Evolutionary conservation across 2,329 filamentous ascomycete species (phyloP).

Genomic region (Pestalotiopsis sp.): DNA sequence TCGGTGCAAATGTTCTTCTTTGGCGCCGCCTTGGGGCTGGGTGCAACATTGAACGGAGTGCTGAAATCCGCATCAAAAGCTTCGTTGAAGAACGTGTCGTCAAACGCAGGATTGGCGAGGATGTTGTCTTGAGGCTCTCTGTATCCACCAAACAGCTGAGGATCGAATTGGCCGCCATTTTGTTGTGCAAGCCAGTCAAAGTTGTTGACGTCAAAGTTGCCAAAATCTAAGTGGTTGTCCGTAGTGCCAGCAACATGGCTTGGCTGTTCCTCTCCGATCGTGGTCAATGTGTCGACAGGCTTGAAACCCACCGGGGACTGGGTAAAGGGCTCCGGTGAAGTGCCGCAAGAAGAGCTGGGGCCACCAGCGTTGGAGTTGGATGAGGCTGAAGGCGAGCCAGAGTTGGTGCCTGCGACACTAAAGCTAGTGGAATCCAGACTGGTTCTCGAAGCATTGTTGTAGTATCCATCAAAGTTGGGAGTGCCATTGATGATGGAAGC

Average conservation of each 20-base stretch:
- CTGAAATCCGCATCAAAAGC: slow-evolving; percentile 81
- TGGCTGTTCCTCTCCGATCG: slow-evolving; percentile 67
- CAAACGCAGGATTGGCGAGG: slow-evolving; percentile 68
- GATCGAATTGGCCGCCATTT: slow-evolving; percentile 86
- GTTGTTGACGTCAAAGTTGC: slow-evolving; percentile 52
- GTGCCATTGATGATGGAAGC: slow-evolving; percentile 56
- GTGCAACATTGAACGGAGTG: slow-evolving; percentile 74
- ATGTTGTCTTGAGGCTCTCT: slow-evolving; percentile 86
- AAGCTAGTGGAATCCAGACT: slow-evolving; percentile 54
- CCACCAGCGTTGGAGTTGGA: slow-evolving; percentile 62
- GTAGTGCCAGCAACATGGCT: slow-evolving; percentile 39
- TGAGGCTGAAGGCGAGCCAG: slow-evolving; percentile 66
- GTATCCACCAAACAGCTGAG: slow-evolving; percentile 88
- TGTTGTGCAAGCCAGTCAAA: slow-evolving; percentile 79
- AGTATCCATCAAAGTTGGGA: slow-evolving; percentile 41
- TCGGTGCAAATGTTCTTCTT: slow-evolving; percentile 72
- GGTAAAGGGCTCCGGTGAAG: slow-evolving; percentile 74
- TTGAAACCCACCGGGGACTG: slow-evolving; percentile 71
- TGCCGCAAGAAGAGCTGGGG: slow-evolving; percentile 69
- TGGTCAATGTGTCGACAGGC: slow-evolving; percentile 62
- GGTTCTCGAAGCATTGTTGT: slow-evolving; percentile 45
- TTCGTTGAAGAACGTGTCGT: slow-evolving; percentile 71
- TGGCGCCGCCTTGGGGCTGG: slow-evolving; percentile 30
- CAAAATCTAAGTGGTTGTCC: slow-evolving; percentile 49
- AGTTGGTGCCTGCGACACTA: slow-evolving; percentile 52